Evolutionary conservation across 2,329 filamentous ascomycete genomes (phyloP).

Genomic region (Fusarium sp.): DNA sequence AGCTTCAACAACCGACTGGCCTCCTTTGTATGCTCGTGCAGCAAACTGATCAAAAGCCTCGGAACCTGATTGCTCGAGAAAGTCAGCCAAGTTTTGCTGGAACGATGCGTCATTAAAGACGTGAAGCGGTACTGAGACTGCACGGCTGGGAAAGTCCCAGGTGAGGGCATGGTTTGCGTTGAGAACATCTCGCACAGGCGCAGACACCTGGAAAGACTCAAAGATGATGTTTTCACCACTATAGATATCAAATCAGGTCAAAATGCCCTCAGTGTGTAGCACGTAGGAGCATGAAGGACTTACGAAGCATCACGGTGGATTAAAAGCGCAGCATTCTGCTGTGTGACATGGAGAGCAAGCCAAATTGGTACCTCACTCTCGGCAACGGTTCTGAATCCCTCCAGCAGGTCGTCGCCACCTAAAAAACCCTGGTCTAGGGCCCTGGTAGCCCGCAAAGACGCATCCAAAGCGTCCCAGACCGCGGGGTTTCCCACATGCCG

Average conservation of each 20-base stretch:
- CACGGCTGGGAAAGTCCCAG: slow-evolving; percentile 71
- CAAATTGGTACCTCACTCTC: slow-evolving; percentile 2
- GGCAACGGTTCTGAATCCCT: background rate
- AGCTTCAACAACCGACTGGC: slow-evolving; percentile 59
- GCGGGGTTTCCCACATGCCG: background rate
- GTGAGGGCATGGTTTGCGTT: slow-evolving; percentile 61
- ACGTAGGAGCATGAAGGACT: background rate
- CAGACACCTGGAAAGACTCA: slow-evolving; percentile 72
- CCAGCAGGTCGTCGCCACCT: background rate
- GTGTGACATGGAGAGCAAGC: slow-evolving; percentile 31
- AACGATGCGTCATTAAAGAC: slow-evolving; percentile 53
- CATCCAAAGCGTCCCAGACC: background rate
- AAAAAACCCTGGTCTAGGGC: slow-evolving; percentile 10
- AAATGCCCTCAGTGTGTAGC: background rate
- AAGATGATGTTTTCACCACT: slow-evolving; percentile 48
- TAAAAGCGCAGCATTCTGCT: slow-evolving; percentile 50
- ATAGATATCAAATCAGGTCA: background rate
- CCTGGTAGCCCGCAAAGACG: slow-evolving; percentile 6
- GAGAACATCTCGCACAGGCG: slow-evolving; percentile 63
- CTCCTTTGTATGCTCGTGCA: slow-evolving; percentile 64
- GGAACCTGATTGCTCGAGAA: slow-evolving; percentile 67
- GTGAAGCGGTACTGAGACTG: slow-evolving; percentile 58
- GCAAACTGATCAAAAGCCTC: slow-evolving; percentile 66
- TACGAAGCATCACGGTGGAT: slow-evolving; percentile 38
- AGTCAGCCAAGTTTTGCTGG: slow-evolving; percentile 58